A percentile compares a stretch with the other conserved stretches of the same genome.
These are phyloP conservation scores for Solanum hybrid DNA, from an alignment of 305 asterid species.

Conservation along the genomic window DNA sequence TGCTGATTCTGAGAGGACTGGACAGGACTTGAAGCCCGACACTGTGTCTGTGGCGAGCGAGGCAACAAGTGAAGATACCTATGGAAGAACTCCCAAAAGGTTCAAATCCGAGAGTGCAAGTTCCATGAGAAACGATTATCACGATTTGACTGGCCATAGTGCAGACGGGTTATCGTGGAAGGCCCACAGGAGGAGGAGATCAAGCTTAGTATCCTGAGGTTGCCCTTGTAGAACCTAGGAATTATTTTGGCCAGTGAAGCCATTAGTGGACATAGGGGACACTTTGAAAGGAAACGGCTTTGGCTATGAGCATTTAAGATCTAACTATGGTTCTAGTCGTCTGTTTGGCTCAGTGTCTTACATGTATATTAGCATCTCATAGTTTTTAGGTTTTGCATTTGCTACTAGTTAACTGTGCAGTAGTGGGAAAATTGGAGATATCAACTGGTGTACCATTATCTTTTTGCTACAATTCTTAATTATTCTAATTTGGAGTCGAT, in stretches of 20 bases:
- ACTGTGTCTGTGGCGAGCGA: constrained; percentile 35
- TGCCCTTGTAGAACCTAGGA: constrained; percentile 9
- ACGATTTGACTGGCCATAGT: constrained; percentile 22
- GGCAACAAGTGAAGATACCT: constrained; percentile 40
- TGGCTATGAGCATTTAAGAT: background rate
- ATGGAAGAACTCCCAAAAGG: constrained; percentile 35
- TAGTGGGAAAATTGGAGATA: background rate
- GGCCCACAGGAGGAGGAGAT: constrained; percentile 66
- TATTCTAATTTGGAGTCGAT: background rate
- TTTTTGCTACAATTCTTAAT: background rate
- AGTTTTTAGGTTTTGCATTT: background rate
- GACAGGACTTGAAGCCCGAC: constrained; percentile 30
- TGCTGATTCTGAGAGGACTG: constrained; percentile 28
- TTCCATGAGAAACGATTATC: constrained; percentile 30
- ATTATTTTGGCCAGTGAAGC: background rate
- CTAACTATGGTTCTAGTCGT: background rate
- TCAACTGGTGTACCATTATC: background rate
- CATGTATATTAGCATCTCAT: constrained; percentile 1
- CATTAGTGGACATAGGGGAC: background rate
- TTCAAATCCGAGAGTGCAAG: constrained; percentile 41
- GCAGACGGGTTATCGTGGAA: constrained; percentile 66
- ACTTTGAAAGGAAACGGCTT: background rate
- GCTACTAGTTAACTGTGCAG: background rate
- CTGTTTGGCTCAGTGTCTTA: background rate
- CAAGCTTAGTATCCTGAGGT: constrained; percentile 49